A percentile compares a stretch with the other conserved stretches of the same genome.
Evolutionary conservation across 2,329 filamentous ascomycete species (phyloP).

Genomic region (Aspergillus candidus): DNA sequence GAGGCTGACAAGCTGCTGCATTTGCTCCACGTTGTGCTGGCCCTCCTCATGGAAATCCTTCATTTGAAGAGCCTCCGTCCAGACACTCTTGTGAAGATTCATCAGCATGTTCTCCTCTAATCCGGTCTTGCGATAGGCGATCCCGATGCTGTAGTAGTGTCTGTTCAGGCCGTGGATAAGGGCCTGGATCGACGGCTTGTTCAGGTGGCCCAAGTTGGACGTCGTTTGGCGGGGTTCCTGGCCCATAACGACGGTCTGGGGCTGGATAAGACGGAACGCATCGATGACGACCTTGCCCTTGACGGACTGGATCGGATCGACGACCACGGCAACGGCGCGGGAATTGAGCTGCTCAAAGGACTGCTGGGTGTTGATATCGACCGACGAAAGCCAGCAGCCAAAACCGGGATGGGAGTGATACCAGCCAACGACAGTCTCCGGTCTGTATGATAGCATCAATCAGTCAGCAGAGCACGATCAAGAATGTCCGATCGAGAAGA

Average conservation of each 20-base stretch:
- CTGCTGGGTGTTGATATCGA: slow-evolving; percentile 99
- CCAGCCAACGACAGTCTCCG: slow-evolving; percentile 97
- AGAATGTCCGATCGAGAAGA: no score
- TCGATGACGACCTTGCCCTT: slow-evolving; percentile 99
- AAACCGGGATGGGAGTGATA: slow-evolving; percentile 99
- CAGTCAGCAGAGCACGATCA: slow-evolving; percentile 2
- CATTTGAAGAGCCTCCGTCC: slow-evolving; percentile 97
- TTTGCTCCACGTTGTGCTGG: slow-evolving; percentile 75
- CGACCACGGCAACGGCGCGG: slow-evolving; percentile 92
- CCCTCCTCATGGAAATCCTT: slow-evolving; percentile 86
- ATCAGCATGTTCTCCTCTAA: slow-evolving; percentile 99
- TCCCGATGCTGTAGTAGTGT: slow-evolving; percentile 98
- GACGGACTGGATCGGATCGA: slow-evolving; percentile 97
- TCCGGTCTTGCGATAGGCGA: slow-evolving; percentile 96
- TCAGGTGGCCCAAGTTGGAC: slow-evolving; percentile 93
- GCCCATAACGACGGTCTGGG: slow-evolving; percentile 94
- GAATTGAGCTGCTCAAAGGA: slow-evolving; percentile 99
- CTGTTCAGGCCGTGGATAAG: slow-evolving; percentile 96
- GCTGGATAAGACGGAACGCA: slow-evolving; percentile 96
- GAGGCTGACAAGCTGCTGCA: slow-evolving; percentile 80
- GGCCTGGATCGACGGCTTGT: slow-evolving; percentile 99
- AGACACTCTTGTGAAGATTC: slow-evolving; percentile 99
- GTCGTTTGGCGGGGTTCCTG: slow-evolving; percentile 97
- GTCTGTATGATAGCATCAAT: slow-evolving; percentile 47
- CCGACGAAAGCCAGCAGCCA: slow-evolving; percentile 96